Base-by-base conservation (phyloP, 176 grass and related monocot genomes). In the Lolium multiflorum region DNA sequence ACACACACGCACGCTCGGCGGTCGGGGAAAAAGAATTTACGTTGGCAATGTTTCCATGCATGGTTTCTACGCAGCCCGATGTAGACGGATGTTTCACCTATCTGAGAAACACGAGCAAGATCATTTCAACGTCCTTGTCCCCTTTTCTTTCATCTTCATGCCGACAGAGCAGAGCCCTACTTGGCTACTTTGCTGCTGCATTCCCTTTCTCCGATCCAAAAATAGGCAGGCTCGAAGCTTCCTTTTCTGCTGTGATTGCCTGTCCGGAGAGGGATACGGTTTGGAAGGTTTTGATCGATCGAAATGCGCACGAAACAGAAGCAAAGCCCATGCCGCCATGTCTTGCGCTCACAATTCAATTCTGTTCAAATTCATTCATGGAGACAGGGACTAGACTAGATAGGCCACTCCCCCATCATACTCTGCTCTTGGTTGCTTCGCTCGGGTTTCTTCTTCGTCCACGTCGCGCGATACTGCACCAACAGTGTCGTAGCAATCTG, bases 291-390 rank as follows among this genome's bases (percentile, higher is more conserved):
- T 68, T 31, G 72, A 76, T 75, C 69, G 84, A 73, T 87, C 22
- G 48, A 44, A 80, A 39, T 74, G 74, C 46, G 52, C 37, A 83
- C 56, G 79, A 21, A 74, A 79, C 11, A 24, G 62, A 60, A 7
- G 49, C 50, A 41, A 41, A 35, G 78, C 59, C 89, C 89, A 87
- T 84, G 11, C 81, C 59, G 47, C 58, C 4, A 18, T 91, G 89
- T 80, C 46, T 68, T 26, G 62, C 58, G 66, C 80, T 60, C 52
- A 17, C 18, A 2, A 14, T 17, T 16, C 26, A 5, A 15, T 50
- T 28, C 7, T 22, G 1, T 21, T 22, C 11, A 16, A 31, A 10
- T 43, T 21, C 81, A 78, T 80, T 63, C 48, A 87, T 79, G 55
- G 56, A 58, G 74, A 79, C 16, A 57, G 56, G 85, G 72, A 54